These are phyloP conservation scores for Tolypocladium capitatum DNA, from an alignment of 2,329 filamentous ascomycete species.

Conservation along the genomic window DNA sequence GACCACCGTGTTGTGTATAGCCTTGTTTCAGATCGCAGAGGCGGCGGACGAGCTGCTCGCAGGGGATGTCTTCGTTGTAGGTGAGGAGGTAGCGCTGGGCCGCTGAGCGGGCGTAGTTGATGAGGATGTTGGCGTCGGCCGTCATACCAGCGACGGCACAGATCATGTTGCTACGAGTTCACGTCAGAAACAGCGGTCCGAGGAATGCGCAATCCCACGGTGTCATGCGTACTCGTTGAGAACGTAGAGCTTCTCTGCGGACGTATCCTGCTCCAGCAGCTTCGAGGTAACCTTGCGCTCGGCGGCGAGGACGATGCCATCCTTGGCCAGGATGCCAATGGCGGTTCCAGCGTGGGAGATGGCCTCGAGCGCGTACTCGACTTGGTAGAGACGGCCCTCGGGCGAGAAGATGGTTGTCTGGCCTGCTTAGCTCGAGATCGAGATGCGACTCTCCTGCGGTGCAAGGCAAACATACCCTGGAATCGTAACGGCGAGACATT, in stretches of 20 bases:
- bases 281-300: slow-evolving; percentile 99
- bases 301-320: slow-evolving; percentile 94
- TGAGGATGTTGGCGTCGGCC: slow-evolving; percentile 98
- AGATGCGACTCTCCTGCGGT: not conserved
- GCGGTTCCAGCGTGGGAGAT: slow-evolving; percentile 97
- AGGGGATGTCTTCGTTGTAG: slow-evolving; percentile 99
- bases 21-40: slow-evolving; percentile 98
- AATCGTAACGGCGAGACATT: slow-evolving; percentile 98
- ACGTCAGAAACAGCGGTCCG: slow-evolving; percentile 3
- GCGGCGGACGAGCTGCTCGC: slow-evolving; percentile 92
- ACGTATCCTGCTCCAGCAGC: slow-evolving; percentile 97
- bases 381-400: slow-evolving; percentile 95
- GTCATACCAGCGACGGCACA: slow-evolving; percentile 98
- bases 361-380: slow-evolving; percentile 97
- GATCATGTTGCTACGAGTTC: slow-evolving; percentile 83
- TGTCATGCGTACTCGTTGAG: slow-evolving; percentile 68
- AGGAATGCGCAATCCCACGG: not conserved
- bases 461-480: slow-evolving; percentile 53
- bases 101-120: slow-evolving; percentile 97
- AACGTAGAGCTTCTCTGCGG: slow-evolving; percentile 98
- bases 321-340: slow-evolving; percentile 89
- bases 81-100: slow-evolving; percentile 96
- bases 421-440: not conserved
- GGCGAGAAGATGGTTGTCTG: slow-evolving; percentile 99
- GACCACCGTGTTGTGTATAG: slow-evolving; percentile 97